A percentile compares a stretch with the other conserved stretches of the same genome.
These are phyloP conservation scores for Sporormia fimetaria DNA, from an alignment of 495 filamentous ascomycete genomes.

Conservation along the genomic window DNA sequence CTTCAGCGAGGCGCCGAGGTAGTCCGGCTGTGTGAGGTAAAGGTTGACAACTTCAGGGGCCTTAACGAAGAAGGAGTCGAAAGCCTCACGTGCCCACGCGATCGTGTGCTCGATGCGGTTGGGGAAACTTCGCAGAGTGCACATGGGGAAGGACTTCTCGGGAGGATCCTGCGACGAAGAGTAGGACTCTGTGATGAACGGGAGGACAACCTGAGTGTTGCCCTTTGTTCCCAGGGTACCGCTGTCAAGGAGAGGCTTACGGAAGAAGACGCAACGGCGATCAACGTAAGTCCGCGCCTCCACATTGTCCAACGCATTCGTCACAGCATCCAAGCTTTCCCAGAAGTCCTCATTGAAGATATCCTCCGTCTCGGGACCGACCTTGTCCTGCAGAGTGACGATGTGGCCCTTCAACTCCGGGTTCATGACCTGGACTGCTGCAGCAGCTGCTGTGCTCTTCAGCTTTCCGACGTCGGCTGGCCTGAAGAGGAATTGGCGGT, in stretches of 20 bases:
- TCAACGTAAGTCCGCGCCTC: slow-evolving; percentile 97
- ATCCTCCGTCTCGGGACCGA: slow-evolving; percentile 84
- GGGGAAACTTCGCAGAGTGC: slow-evolving; percentile 93
- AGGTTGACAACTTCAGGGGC: slow-evolving; percentile 91
- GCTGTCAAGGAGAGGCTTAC: slow-evolving; percentile 89
- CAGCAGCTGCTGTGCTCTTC: slow-evolving; percentile 92
- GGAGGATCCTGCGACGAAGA: slow-evolving; percentile 97
- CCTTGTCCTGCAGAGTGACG: slow-evolving; percentile 71
- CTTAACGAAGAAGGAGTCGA: slow-evolving; percentile 86
- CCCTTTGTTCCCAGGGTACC: slow-evolving; percentile 97
- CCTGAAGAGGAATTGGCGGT: slow-evolving; percentile 94
- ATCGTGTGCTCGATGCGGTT: slow-evolving; percentile 99
- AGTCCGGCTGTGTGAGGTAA: slow-evolving; percentile 85
- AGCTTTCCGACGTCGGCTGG: slow-evolving; percentile 87
- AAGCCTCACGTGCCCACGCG: slow-evolving; percentile 91
- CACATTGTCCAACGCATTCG: slow-evolving; percentile 96
- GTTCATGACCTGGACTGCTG: slow-evolving; percentile 87
- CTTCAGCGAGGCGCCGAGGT: slow-evolving; percentile 79
- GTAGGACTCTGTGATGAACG: slow-evolving; percentile 87
- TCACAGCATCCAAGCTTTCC: slow-evolving; percentile 79
- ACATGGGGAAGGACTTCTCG: slow-evolving; percentile 98
- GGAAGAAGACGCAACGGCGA: slow-evolving; percentile 96
- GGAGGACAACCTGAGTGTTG: slow-evolving; percentile 92
- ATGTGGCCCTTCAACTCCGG: slow-evolving; percentile 81
- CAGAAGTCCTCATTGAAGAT: slow-evolving; percentile 95